Percentiles rank a stretch among this genome's conserved stretches.
phyloP scores from a whole-genome alignment of 257 asterid species.

The Penstemon newberryi region DNA sequence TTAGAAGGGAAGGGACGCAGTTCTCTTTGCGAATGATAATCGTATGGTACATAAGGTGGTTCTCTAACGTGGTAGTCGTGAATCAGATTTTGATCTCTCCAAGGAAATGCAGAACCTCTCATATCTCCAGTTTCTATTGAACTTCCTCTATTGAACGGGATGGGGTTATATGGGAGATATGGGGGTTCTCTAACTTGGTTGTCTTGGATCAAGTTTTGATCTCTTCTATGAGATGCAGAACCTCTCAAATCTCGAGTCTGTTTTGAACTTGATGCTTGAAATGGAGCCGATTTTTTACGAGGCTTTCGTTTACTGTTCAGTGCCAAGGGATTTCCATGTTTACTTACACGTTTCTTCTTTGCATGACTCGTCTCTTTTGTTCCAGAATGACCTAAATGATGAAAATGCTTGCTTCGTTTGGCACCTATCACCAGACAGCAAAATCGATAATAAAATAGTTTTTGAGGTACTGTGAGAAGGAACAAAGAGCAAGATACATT shows the following conservation, averaged over 20 bases:
- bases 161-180: not conserved
- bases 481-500: constrained; percentile 1
- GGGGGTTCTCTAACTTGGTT: constrained; percentile 32
- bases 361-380: constrained; percentile 20
- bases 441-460: constrained; percentile 1
- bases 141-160: not conserved
- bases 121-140: constrained; percentile 23
- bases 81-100: constrained; percentile 28
- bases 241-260: constrained; percentile 25
- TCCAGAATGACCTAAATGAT: constrained; percentile 32
- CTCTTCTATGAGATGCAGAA: constrained; percentile 30
- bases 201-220: constrained; percentile 27
- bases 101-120: constrained; percentile 28
- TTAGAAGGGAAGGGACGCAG: constrained; percentile 14
- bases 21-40: constrained; percentile 27
- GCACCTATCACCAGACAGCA: constrained; percentile 33
- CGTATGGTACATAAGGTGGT: constrained; percentile 23
- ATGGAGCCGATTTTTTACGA: constrained; percentile 21
- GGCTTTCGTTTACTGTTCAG: constrained; percentile 30
- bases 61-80: constrained; percentile 32
- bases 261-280: constrained; percentile 24
- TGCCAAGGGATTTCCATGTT: constrained; percentile 28
- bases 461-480: constrained; percentile 1
- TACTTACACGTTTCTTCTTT: constrained; percentile 27
- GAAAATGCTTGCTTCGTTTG: constrained; percentile 40